Conservation (phyloP, 1,284 basidiomycete genomes). For the Anthracocystis walkeri region DNA sequence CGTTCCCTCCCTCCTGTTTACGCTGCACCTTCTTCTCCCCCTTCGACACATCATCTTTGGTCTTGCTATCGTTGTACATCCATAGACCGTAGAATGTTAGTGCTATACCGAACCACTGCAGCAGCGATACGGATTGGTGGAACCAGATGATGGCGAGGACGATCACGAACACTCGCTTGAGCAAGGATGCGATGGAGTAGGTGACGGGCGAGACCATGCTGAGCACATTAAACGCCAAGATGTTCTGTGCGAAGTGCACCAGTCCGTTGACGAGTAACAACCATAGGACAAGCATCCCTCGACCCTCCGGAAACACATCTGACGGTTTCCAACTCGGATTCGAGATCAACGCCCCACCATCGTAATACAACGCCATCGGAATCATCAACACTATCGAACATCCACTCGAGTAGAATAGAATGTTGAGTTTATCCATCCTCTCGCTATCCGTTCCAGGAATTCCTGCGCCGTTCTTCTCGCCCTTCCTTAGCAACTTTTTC, state of each 20-base stretch:
- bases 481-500: slow-evolving; percentile 87
- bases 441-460: slow-evolving; percentile 21
- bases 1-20: slow-evolving; percentile 8
- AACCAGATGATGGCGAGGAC: slow-evolving; percentile 98
- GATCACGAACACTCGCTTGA: slow-evolving; percentile 98
- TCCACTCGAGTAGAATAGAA: slow-evolving; percentile 92
- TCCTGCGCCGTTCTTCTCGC: slow-evolving; percentile 11
- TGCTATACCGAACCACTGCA: slow-evolving; percentile 86
- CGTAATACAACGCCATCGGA: slow-evolving; percentile 65
- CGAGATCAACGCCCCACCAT: slow-evolving; percentile 31
- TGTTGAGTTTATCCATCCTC: slow-evolving; percentile 95
- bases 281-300: slow-evolving; percentile 73
- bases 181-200: slow-evolving; percentile 95
- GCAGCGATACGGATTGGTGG: slow-evolving; percentile 82
- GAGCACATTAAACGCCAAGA: slow-evolving; percentile 95
- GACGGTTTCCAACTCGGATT: slow-evolving; percentile 19
- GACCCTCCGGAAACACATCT: slow-evolving; percentile 7
- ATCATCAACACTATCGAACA: slow-evolving; percentile 81
- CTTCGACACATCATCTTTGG: slow-evolving; percentile 38
- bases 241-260: slow-evolving; percentile 95
- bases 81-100: slow-evolving; percentile 89
- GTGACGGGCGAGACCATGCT: slow-evolving; percentile 96
- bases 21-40: slow-evolving; percentile 26
- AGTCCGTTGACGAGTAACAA: slow-evolving; percentile 87
- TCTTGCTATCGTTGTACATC: slow-evolving; percentile 94